Evolutionary conservation across 768 basidiomycete species (phyloP), one percentile per base, ranked within the genome.

Genomic region (Pleurotus tuber-regium): DNA sequence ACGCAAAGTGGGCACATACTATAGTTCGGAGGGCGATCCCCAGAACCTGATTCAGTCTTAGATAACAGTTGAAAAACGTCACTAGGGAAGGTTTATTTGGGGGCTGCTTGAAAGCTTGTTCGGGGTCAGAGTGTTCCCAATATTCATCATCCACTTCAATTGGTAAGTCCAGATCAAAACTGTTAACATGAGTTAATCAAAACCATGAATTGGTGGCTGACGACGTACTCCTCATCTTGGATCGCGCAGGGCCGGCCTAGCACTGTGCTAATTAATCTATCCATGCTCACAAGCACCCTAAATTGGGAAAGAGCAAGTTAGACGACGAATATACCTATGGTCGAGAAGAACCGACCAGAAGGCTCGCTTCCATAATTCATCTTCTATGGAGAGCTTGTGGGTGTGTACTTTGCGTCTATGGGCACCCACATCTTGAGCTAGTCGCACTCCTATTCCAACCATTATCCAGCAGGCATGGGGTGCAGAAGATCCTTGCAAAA

Each of bases 361-460:
- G 6, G 77, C 80, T 19, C 84, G 78, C 61, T 87, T 88, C 81
- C 86, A 88, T 18, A 87, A 71, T 62, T 92, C 89, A 50, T 84
- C 77, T 56, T 90, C 85, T 4, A 71, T 66, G 9, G 69, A 75
- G 9, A 73, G 73, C 6, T 62, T 62, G 53, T n/a, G 62, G 46
- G 54, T 64, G 23, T 62, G 54, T 10, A 61, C 55, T 47, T 67
- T 70, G 24, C 76, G 66, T 51, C 71, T 64, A 64, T 92, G 91
- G 1, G 81, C 85, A 24, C 91, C 83, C 31, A 89, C 79, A 56
- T 93, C 89, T 61, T 89, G 83, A 1, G 83, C 80, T 43, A 84
- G 70, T 2, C 88, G 82, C 26, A 92, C 65, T n/a, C 83, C 86
- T 35, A 86, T 68, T 0, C 86, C 86, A 30, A 83, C 72, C 6